Percentiles rank a stretch among this genome's conserved stretches.
phyloP scores from a whole-genome alignment of 768 basidiomycete genomes.

The Auriscalpium vulgare region DNA sequence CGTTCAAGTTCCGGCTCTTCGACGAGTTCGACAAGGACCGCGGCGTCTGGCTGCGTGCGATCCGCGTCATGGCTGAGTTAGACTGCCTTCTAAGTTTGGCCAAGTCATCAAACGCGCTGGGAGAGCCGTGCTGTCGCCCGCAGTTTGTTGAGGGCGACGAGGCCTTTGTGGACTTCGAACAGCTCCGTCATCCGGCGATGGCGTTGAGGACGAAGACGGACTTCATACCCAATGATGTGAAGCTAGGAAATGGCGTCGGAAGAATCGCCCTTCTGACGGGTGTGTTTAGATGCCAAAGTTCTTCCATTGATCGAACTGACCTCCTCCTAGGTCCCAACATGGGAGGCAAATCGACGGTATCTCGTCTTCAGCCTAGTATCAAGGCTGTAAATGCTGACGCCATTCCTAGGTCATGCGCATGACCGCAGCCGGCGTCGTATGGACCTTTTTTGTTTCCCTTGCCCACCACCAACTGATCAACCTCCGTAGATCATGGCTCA shows the following conservation, averaged over 20 bases:
- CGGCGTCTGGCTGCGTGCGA: conserved; percentile 70
- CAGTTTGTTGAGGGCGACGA: conserved; percentile 74
- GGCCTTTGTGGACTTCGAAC: conserved; percentile 81
- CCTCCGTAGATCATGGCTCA: conserved; percentile 75
- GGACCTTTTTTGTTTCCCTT: conserved; percentile 16
- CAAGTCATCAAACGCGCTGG: conserved; percentile 81
- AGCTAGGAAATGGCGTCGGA: conserved; percentile 67
- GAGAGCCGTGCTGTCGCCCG: conserved; percentile 91
- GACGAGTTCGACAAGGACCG: conserved; percentile 79
- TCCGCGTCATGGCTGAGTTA: conserved; percentile 87
- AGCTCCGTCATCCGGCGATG: conserved; percentile 84
- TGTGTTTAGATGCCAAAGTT: conserved; percentile 20
- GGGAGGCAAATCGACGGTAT: conserved; percentile 78
- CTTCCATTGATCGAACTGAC: background rate
- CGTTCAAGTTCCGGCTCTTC: conserved; percentile 74
- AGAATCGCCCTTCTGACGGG: conserved; percentile 85
- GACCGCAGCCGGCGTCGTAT: conserved; percentile 87
- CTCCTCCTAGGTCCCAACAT: conserved; percentile 63
- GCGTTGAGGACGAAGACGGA: conserved; percentile 54
- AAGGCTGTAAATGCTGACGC: background rate
- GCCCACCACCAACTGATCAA: background rate
- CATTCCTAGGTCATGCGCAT: conserved; percentile 71
- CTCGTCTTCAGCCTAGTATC: conserved; percentile 1
- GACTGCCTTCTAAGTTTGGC: conserved; percentile 92
- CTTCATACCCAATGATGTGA: conserved; percentile 93